These are phyloP conservation scores for Rhizopus arrhizus DNA, from an alignment of 371 early-diverging fungal genomes.

Conservation along the genomic window DNA sequence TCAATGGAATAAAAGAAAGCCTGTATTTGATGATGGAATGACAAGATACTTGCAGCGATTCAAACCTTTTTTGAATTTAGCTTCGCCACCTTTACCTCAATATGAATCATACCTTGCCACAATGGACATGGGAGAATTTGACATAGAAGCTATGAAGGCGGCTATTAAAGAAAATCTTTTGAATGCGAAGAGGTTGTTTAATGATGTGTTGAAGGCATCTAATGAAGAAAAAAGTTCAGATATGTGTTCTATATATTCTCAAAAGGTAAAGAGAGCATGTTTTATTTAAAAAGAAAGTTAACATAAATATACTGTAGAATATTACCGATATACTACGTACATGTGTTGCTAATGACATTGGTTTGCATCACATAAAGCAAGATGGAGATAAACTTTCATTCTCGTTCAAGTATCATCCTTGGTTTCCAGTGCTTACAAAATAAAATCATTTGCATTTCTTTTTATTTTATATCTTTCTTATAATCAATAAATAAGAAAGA, in stretches of 20 bases:
- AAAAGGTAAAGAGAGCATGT: slow-evolving; percentile 35
- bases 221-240: slow-evolving; percentile 39
- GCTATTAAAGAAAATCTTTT: slow-evolving; percentile 29
- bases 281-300: neutral
- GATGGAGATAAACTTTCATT: slow-evolving; percentile 20
- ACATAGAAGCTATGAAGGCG: slow-evolving; percentile 22
- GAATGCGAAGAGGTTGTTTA: slow-evolving; percentile 38
- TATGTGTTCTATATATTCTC: slow-evolving; percentile 46
- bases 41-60: slow-evolving; percentile 65
- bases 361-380: slow-evolving; percentile 9
- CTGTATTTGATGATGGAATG: slow-evolving; percentile 57
- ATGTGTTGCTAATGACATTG: slow-evolving; percentile 47
- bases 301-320: slow-evolving; percentile 31
- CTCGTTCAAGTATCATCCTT: slow-evolving; percentile 55
- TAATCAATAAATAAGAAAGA: too few relatives aligned
- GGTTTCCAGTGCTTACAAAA: slow-evolving; percentile 45
- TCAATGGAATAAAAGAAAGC: slow-evolving; percentile 40
- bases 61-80: slow-evolving; percentile 52
- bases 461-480: too few relatives aligned
- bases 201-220: slow-evolving; percentile 23
- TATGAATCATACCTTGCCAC: slow-evolving; percentile 39
- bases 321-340: slow-evolving; percentile 44
- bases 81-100: slow-evolving; percentile 50
- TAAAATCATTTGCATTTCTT: slow-evolving; percentile 1
- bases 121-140: slow-evolving; percentile 30